phyloP scores from a whole-genome alignment of 129 eudicot genomes.

The Tagetes erecta region DNA sequence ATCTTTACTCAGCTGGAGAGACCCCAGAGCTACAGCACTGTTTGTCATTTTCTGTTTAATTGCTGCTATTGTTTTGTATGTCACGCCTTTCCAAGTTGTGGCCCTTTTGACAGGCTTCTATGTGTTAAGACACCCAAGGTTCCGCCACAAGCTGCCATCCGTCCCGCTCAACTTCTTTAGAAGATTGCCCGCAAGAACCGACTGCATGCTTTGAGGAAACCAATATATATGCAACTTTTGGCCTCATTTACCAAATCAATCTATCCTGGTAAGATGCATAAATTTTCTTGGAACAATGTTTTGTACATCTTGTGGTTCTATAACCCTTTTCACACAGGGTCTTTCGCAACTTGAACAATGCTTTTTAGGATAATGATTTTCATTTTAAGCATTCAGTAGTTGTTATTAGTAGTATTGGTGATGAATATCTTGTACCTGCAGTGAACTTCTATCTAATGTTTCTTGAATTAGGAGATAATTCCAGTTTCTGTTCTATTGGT shows the following conservation, averaged over 20 bases:
- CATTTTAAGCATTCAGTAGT: too few relatives aligned
- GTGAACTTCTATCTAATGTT: too few relatives aligned
- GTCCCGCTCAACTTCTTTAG: slow-evolving; percentile 66
- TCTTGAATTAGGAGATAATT: too few relatives aligned
- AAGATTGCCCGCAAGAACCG: slow-evolving; percentile 66
- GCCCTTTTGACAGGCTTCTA: slow-evolving; percentile 53
- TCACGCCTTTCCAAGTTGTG: slow-evolving; percentile 58
- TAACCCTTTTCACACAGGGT: slow-evolving; percentile 21
- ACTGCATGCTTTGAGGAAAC: slow-evolving; percentile 57
- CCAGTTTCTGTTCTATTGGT: too few relatives aligned
- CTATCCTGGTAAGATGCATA: slow-evolving; percentile 31
- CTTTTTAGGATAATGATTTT: too few relatives aligned
- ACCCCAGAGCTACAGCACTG: slow-evolving; percentile 58
- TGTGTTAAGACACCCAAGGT: slow-evolving; percentile 62
- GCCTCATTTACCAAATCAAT: slow-evolving; percentile 2
- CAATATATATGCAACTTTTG: slow-evolving; percentile 3
- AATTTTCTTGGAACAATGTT: slow-evolving; percentile 27
- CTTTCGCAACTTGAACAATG: too few relatives aligned
- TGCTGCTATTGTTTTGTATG: slow-evolving; percentile 56
- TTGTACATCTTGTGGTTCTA: slow-evolving; percentile 40
- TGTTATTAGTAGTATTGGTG: too few relatives aligned
- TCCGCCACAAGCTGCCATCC: slow-evolving; percentile 59
- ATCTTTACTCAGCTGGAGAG: slow-evolving; percentile 65
- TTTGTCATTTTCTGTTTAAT: slow-evolving; percentile 58
- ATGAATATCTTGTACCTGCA: too few relatives aligned